A percentile compares a stretch with the other conserved stretches of the same genome.
Conservation (phyloP, 2,329 filamentous ascomycete genomes). For the Colletotrichum tropicicola region DNA sequence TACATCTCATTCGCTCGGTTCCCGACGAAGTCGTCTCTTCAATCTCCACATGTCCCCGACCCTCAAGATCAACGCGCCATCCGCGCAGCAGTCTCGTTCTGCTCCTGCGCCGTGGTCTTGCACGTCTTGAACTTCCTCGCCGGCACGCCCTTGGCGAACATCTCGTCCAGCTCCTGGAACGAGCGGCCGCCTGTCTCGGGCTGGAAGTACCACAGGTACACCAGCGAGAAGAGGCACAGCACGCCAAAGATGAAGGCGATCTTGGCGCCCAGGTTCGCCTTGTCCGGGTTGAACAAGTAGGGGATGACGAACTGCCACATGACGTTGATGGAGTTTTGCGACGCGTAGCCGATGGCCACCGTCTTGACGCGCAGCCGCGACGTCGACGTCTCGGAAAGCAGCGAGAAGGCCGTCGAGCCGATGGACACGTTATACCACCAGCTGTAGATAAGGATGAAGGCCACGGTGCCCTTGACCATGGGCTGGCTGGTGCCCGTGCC, state of each 20-base stretch:
- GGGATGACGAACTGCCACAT: constrained; percentile 33
- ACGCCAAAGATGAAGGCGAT: constrained; percentile 51
- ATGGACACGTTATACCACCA: constrained; percentile 52
- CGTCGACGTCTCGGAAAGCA: constrained; percentile 48
- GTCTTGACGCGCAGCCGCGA: constrained; percentile 49
- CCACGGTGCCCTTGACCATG: constrained; percentile 36
- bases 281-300: constrained; percentile 34
- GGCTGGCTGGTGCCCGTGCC: constrained; percentile 36
- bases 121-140: constrained; percentile 37
- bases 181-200: constrained; percentile 42
- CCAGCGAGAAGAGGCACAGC: constrained; percentile 38
- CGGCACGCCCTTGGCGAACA: constrained; percentile 36
- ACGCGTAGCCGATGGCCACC: constrained; percentile 45
- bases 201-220: constrained; percentile 45
- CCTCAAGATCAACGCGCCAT: not conserved
- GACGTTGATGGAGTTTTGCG: constrained; percentile 37
- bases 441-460: constrained; percentile 48
- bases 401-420: constrained; percentile 48
- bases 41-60: not conserved
- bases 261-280: constrained; percentile 47
- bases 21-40: no score
- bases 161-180: constrained; percentile 38
- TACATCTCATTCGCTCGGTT: no score
- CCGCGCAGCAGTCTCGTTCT: constrained; percentile 12
- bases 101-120: constrained; percentile 23